These are phyloP conservation scores for Paratinospora sagittata DNA, from an alignment of 164 flowering plant genomes.

Conservation along the genomic window DNA sequence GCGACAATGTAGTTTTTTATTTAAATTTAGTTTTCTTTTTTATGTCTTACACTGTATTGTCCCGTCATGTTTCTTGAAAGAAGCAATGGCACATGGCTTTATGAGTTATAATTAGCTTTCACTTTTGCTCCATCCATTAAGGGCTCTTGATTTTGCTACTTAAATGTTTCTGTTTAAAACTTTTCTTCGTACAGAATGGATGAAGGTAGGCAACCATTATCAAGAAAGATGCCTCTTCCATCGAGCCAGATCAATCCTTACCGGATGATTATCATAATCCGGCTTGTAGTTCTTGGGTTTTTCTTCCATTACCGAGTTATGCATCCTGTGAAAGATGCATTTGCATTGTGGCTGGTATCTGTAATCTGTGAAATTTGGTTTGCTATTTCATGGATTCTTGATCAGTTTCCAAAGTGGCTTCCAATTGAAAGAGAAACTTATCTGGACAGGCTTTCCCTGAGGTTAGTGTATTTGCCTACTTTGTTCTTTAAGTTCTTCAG, in stretches of 20 bases:
- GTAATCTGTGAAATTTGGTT: constrained; percentile 72
- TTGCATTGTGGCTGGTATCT: constrained; percentile 54
- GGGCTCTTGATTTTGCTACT: not conserved
- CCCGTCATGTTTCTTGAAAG: too few relatives aligned
- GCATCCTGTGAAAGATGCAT: constrained; percentile 56
- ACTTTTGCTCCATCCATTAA: not conserved
- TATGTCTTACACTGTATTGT: not conserved
- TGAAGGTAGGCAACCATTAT: constrained; percentile 59
- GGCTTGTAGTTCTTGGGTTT: constrained; percentile 53
- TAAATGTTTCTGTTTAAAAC: constrained; percentile 9
- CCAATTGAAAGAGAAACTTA: constrained; percentile 66
- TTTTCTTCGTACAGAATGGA: constrained; percentile 46
- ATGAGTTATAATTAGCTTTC: too few relatives aligned
- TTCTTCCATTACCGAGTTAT: constrained; percentile 57
- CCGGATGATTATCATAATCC: constrained; percentile 54
- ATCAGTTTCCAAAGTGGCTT: constrained; percentile 66
- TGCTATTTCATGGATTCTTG: constrained; percentile 62
- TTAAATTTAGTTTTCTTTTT: not conserved
- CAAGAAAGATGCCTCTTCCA: constrained; percentile 52
- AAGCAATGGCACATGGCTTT: too few relatives aligned
- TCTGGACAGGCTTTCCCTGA: constrained; percentile 51
- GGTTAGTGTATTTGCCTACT: constrained; percentile 26
- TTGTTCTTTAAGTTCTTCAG: not conserved
- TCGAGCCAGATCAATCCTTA: constrained; percentile 65
- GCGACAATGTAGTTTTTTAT: not conserved